These are phyloP conservation scores for Eimeria sp. DNA, from an alignment of 169 alveolate species.

Conservation along the genomic window DNA sequence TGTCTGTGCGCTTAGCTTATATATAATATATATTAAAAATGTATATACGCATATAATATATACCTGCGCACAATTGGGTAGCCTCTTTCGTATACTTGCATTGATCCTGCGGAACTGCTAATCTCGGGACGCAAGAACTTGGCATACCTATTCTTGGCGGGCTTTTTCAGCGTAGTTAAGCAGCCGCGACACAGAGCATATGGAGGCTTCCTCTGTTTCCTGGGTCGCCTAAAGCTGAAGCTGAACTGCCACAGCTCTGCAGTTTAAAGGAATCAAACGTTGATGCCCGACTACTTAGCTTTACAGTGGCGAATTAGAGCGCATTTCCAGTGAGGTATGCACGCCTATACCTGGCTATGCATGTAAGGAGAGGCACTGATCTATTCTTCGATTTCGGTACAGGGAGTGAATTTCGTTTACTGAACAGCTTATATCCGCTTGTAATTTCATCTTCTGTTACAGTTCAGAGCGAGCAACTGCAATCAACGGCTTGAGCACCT, in stretches of 20 bases:
- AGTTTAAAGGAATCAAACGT: too few relatives aligned
- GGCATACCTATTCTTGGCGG: neutral
- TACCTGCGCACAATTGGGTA: too few relatives aligned
- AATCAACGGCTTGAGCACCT: too few relatives aligned
- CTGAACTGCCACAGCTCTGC: neutral
- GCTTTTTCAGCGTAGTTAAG: neutral
- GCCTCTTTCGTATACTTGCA: neutral
- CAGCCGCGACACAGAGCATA: neutral
- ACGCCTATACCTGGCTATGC: neutral
- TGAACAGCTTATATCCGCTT: neutral
- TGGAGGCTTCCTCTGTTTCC: neutral
- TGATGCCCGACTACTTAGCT: neutral
- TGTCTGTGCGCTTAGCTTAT: neutral
- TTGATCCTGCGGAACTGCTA: neutral
- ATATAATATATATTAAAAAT: neutral
- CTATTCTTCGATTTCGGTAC: neutral
- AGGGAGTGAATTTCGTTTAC: neutral
- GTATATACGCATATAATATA: too few relatives aligned
- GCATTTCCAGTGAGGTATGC: neutral
- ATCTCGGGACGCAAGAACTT: neutral
- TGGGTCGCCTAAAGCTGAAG: neutral
- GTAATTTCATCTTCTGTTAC: neutral
- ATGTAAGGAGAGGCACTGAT: neutral
- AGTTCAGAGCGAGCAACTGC: neutral
- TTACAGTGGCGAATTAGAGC: too few relatives aligned